A percentile compares a stretch with the other conserved stretches of the same genome.
Conservation (phyloP, 129 eudicot genomes). For the Lactuca sativa region DNA sequence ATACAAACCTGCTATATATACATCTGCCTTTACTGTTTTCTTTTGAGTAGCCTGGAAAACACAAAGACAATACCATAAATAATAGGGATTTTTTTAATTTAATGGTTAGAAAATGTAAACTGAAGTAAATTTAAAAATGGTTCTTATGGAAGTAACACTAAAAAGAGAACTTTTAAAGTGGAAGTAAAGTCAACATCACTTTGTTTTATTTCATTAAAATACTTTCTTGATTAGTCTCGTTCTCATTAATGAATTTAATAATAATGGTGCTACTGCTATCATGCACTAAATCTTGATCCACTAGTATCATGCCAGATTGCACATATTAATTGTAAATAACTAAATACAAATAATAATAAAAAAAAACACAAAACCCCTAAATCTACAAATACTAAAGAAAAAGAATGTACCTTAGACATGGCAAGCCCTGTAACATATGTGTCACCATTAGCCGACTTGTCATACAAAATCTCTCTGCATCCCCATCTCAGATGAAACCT, state of each 20-base stretch:
- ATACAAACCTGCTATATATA: slow-evolving; percentile 85
- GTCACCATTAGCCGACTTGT: slow-evolving; percentile 66
- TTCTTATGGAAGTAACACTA: neutral
- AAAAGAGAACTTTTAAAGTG: slow-evolving; percentile 11
- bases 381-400: slow-evolving; percentile 7
- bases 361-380: neutral
- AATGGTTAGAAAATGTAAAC: neutral
- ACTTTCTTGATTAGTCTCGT: slow-evolving; percentile 3
- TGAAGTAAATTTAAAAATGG: slow-evolving; percentile 1
- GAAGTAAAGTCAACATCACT: slow-evolving; percentile 1
- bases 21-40: slow-evolving; percentile 94
- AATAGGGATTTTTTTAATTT: neutral
- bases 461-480: slow-evolving; percentile 86
- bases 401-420: slow-evolving; percentile 75
- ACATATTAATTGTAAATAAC: neutral
- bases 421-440: slow-evolving; percentile 81
- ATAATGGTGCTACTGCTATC: slow-evolving; percentile 16
- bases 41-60: slow-evolving; percentile 86
- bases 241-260: slow-evolving; percentile 7
- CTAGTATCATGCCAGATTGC: slow-evolving; percentile 11
- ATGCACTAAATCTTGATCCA: slow-evolving; percentile 23
- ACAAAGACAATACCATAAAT: neutral
- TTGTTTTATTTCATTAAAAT: neutral
- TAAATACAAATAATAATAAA: neutral
- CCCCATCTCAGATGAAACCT: slow-evolving; percentile 99